Conservation (phyloP, 345 rosid species). For the Citrus sp. region DNA sequence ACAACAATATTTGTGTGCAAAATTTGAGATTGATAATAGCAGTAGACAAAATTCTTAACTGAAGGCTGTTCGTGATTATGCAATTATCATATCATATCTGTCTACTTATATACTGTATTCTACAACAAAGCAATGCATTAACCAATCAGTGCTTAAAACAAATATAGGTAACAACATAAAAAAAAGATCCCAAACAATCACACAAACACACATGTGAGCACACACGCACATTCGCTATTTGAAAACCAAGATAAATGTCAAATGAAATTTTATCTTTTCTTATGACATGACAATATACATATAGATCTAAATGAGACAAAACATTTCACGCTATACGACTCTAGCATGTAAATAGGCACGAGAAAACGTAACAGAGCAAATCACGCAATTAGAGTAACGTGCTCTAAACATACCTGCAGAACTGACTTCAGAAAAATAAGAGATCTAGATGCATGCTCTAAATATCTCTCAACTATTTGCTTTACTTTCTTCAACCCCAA, state of each 20-base stretch:
- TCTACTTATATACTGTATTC: background rate
- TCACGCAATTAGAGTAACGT: background rate
- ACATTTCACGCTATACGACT: background rate
- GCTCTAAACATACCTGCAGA: conserved; percentile 53
- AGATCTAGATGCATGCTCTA: conserved; percentile 71
- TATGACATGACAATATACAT: background rate
- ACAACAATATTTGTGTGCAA: background rate
- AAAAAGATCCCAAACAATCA: background rate
- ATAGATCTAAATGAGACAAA: background rate
- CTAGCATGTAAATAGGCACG: background rate
- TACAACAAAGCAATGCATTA: background rate
- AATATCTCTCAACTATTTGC: conserved; percentile 58
- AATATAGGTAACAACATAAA: background rate
- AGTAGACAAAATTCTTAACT: background rate
- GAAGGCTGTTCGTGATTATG: background rate
- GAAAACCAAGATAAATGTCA: background rate
- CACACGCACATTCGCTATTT: background rate
- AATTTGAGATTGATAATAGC: background rate
- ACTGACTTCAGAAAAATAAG: conserved; percentile 81
- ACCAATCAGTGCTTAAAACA: background rate
- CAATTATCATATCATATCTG: background rate
- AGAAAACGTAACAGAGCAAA: background rate
- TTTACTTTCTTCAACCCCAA: conserved; percentile 59
- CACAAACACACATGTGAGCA: background rate
- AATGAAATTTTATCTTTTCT: background rate